phyloP scores from a whole-genome alignment of 306 rosid species.

The Purshia tridentata region DNA sequence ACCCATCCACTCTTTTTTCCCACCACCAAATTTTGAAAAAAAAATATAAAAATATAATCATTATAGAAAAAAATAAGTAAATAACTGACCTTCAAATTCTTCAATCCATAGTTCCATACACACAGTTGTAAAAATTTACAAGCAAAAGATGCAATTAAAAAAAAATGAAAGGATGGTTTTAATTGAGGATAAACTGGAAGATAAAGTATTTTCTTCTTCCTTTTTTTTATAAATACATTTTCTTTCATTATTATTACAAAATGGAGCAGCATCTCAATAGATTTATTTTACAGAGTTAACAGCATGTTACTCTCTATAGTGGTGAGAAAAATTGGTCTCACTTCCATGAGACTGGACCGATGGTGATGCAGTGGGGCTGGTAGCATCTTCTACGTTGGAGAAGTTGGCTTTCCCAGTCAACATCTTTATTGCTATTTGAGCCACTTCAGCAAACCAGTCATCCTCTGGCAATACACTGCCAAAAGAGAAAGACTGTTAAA shows the following conservation, averaged over 20 bases:
- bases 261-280: too few relatives aligned
- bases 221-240: too few relatives aligned
- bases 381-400: constrained; percentile 48
- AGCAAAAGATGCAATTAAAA: too few relatives aligned
- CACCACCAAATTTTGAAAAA: background rate
- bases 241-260: background rate
- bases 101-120: too few relatives aligned
- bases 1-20: background rate
- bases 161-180: background rate
- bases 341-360: constrained; percentile 55
- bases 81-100: too few relatives aligned
- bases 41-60: too few relatives aligned
- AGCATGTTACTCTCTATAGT: constrained; percentile 7
- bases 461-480: constrained; percentile 79
- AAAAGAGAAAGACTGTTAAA: constrained; percentile 17
- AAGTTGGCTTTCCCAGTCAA: constrained; percentile 66
- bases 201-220: too few relatives aligned
- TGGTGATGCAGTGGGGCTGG: constrained; percentile 58
- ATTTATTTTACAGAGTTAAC: background rate
- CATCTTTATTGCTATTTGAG: constrained; percentile 80
- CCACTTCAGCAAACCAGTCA: constrained; percentile 93
- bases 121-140: too few relatives aligned
- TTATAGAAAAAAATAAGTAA: too few relatives aligned
- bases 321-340: constrained; percentile 20
- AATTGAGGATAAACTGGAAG: background rate